Percentiles rank a stretch among this genome's conserved stretches.
Conservation (phyloP, 331 rosid species). For the Stylosanthes scabra region DNA sequence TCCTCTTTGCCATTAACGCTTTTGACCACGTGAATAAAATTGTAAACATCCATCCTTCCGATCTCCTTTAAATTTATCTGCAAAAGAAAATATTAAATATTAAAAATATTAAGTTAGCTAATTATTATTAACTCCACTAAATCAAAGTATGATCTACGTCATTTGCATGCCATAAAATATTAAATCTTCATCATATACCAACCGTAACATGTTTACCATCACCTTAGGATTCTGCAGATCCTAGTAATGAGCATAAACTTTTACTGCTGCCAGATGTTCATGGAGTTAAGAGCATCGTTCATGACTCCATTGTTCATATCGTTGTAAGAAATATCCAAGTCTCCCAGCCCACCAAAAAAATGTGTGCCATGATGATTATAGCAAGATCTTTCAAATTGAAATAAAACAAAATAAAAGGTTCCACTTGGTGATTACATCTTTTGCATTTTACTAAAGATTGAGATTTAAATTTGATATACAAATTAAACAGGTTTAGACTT, state of each 20-base stretch:
- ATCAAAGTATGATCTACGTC: conserved; percentile 54
- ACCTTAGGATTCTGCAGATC: neutral
- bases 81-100: conserved; percentile 32
- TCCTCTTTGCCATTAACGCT: conserved; percentile 57
- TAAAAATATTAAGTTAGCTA: conserved; percentile 10
- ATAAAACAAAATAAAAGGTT: neutral
- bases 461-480: conserved; percentile 7
- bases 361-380: neutral
- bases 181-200: conserved; percentile 95
- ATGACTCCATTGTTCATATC: conserved; percentile 51
- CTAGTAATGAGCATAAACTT: conserved; percentile 4
- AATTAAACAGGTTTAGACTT: neutral
- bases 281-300: conserved; percentile 55
- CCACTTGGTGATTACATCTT: neutral
- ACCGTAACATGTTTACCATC: conserved; percentile 81
- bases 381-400: too few relatives aligned
- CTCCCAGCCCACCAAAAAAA: conserved; percentile 47
- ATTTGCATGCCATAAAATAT: conserved; percentile 74
- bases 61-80: conserved; percentile 63
- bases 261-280: conserved; percentile 40
- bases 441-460: neutral
- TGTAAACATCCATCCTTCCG: conserved; percentile 72
- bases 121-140: conserved; percentile 20
- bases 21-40: conserved; percentile 73
- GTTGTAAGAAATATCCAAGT: conserved; percentile 40